Base-by-base conservation (phyloP, 2,329 filamentous ascomycete genomes). In the Ceratocystis eucalypticola region DNA sequence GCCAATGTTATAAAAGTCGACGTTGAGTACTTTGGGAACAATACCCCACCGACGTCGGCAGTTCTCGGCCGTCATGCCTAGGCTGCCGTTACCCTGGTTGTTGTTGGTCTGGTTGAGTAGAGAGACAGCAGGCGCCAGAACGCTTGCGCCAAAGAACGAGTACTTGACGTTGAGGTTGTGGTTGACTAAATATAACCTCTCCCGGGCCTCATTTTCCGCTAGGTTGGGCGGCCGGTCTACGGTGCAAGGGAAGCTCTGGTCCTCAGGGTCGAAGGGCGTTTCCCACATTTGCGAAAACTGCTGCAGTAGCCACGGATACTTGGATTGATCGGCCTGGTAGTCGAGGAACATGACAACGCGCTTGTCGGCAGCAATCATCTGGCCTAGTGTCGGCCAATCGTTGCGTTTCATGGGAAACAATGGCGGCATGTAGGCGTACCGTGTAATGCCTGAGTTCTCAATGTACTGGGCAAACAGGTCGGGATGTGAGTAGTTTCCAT, bases 231-330 rank as follows among this genome's bases (percentile, higher is more conserved):
- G 91, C 0, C 92, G 86, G 73, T 96, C 84, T 46, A 86, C 80
- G 0, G 78, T 85, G 77, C 92, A 96, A 0, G 91, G 91, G 74
- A 96, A 96, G 0, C 75, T 74, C 62, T 76, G 76, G 72, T 84
- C 74, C 17, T 75, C 72, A 2, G 84, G 91, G 65, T 91, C 89
- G 73, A 96, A 96, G 0, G 89, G 89, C 0, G 91, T 93, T 77
- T 96, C 90, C 89, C 89, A 96, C 77, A 95, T 82, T 72, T 96
- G 88, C 5, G 83, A 83, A 77, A 96, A 96, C 75, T 96, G 82
- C 74, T 96, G 89, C 50, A 96, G 80, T 53, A 96, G 82, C 84
- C 90, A 96, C 0, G 92, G 91, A 20, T 90, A 87, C 22, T 81
- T 80, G 0, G 80, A 83, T 75, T 95, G 88, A 74, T 96, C 86